Evolutionary conservation across 2,329 filamentous ascomycete genomes (phyloP).

Genomic region (Penicillium nordicum): DNA sequence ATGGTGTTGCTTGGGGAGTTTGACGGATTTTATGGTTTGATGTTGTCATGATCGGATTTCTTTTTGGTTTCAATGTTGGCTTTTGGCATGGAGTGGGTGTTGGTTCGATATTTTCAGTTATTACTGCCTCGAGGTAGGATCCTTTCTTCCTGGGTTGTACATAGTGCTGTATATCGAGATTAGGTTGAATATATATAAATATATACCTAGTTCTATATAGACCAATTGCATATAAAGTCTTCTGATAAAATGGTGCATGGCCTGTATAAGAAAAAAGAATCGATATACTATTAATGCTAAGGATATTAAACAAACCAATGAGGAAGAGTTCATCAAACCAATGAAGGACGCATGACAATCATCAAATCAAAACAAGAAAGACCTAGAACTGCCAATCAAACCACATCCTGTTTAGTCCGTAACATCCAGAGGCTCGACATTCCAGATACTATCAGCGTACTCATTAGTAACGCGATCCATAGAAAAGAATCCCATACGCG

Average conservation of each 20-base stretch:
- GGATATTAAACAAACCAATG: not conserved
- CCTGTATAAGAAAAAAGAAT: not conserved
- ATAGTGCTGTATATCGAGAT: not conserved
- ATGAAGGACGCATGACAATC: not conserved
- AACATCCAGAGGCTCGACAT: slow-evolving; percentile 73
- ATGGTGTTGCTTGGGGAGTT: not conserved
- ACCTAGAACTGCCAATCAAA: not conserved
- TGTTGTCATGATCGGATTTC: not conserved
- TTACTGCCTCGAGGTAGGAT: not conserved
- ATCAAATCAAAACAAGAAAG: not conserved
- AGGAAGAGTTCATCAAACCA: not conserved
- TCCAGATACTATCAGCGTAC: slow-evolving; percentile 97
- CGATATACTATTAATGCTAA: slow-evolving; percentile 1
- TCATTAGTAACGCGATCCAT: slow-evolving; percentile 94
- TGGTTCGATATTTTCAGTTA: not conserved
- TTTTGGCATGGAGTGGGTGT: slow-evolving; percentile 6
- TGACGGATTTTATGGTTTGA: slow-evolving; percentile 2
- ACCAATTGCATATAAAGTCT: not conserved
- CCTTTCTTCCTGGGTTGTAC: not conserved
- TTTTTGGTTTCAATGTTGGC: not conserved
- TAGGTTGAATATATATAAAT: not conserved
- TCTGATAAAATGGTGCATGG: not conserved
- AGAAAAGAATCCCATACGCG: slow-evolving; percentile 96
- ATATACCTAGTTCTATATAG: not conserved
- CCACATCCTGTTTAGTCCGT: slow-evolving; percentile 25